These are phyloP conservation scores for Zygosaccharomyces rouxii DNA, from an alignment of 805 yeast genomes.

Conservation along the genomic window DNA sequence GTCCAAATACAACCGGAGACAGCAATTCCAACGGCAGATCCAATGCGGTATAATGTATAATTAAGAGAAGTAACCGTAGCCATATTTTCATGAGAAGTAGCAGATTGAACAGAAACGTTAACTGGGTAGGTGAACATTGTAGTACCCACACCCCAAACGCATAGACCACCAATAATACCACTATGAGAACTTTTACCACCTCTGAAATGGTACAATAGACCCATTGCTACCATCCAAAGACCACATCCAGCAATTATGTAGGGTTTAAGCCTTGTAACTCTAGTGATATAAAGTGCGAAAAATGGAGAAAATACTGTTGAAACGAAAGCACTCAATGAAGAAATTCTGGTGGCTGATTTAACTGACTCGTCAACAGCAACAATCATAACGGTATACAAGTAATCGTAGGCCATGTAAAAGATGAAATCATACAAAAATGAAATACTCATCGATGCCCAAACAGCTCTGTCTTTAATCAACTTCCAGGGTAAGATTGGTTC, in stretches of 20 bases:
- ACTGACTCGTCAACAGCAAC: slow-evolving; percentile 58
- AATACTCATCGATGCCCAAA: slow-evolving; percentile 64
- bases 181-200: slow-evolving; percentile 45
- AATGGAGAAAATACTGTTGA: slow-evolving; percentile 57
- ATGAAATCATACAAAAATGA: slow-evolving; percentile 56
- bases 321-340: slow-evolving; percentile 58
- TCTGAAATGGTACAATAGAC: slow-evolving; percentile 53
- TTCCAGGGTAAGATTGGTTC: slow-evolving; percentile 61
- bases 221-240: slow-evolving; percentile 59
- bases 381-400: slow-evolving; percentile 58
- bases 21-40: slow-evolving; percentile 58
- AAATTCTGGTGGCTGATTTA: slow-evolving; percentile 61
- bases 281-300: slow-evolving; percentile 49
- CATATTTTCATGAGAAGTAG: slow-evolving; percentile 62
- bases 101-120: slow-evolving; percentile 57
- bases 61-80: slow-evolving; percentile 59
- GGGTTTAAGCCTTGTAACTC: slow-evolving; percentile 49
- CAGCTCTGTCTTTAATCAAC: slow-evolving; percentile 62
- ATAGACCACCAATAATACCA: slow-evolving; percentile 64
- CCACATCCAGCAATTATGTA: slow-evolving; percentile 56
- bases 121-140: slow-evolving; percentile 64
- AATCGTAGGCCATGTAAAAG: slow-evolving; percentile 68
- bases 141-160: slow-evolving; percentile 66
- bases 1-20: slow-evolving; percentile 62
- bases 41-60: slow-evolving; percentile 57